Evolutionary conservation across 1,139 yeast species (phyloP).

Genomic region (Scheffersomyces titani): DNA sequence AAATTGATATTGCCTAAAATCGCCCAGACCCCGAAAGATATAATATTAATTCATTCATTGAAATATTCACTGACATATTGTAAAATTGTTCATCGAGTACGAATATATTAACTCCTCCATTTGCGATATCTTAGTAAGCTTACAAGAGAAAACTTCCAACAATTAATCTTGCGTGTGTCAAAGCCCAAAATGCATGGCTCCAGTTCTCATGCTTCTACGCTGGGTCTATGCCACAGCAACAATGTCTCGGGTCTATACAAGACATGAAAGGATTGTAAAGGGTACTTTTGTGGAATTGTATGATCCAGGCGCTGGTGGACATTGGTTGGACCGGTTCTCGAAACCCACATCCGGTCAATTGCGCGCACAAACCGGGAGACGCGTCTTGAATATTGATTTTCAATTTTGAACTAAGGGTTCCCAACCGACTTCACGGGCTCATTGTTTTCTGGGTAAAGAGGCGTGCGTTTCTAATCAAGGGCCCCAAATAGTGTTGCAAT

Average conservation of each 20-base stretch:
- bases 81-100: neutral
- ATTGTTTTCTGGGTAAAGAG: neutral
- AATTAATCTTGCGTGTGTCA: neutral
- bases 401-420: neutral
- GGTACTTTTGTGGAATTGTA: neutral
- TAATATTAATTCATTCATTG: too few species aligned
- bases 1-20: neutral
- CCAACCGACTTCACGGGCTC: neutral
- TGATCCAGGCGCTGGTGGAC: neutral
- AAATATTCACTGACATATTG: neutral
- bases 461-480: neutral
- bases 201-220: neutral
- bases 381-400: neutral
- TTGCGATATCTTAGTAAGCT: neutral
- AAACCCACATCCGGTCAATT: neutral
- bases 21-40: neutral
- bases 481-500: neutral
- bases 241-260: neutral
- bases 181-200: neutral
- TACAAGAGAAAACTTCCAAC: neutral
- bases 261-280: neutral
- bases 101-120: neutral
- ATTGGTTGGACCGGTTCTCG: neutral
- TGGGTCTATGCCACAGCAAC: neutral
- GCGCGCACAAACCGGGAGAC: neutral